A percentile compares a stretch with the other conserved stretches of the same genome.
Evolutionary conservation across 352 stramenopile genomes (phyloP).

Genomic region (Hyaloperonospora arabidopsidis): DNA sequence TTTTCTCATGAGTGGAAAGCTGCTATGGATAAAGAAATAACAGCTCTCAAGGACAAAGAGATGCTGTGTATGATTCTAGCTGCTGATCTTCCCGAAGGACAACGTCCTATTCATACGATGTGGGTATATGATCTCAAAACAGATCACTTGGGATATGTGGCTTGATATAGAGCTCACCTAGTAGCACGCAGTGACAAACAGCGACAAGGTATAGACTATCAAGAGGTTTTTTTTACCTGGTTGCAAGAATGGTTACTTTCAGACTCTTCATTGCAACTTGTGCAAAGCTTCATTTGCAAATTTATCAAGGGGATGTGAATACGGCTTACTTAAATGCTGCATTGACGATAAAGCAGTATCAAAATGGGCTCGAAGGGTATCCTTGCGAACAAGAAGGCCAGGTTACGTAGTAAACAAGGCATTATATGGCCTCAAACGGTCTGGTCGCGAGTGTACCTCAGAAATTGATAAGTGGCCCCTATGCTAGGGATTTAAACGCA

Average conservation of each 20-base stretch:
- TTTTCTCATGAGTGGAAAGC: neutral
- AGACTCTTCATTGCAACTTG: slow-evolving; percentile 2
- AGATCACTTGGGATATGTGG: slow-evolving; percentile 7
- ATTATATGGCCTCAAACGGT: neutral
- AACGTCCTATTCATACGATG: slow-evolving; percentile 1
- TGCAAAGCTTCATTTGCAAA: neutral
- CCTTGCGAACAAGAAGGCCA: neutral
- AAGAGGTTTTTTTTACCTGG: slow-evolving; percentile 1
- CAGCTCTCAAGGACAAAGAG: neutral
- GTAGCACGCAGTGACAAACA: slow-evolving; percentile 11
- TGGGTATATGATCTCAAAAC: slow-evolving; percentile 12
- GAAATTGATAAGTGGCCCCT: no score
- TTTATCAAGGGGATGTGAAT: slow-evolving; percentile 5
- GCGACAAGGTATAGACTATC: slow-evolving; percentile 3
- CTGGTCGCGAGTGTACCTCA: neutral
- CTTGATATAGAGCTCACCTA: slow-evolving; percentile 5
- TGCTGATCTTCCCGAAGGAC: neutral
- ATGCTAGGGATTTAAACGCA: no score
- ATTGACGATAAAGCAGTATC: neutral
- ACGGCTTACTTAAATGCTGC: slow-evolving; percentile 1
- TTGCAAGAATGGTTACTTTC: slow-evolving; percentile 9
- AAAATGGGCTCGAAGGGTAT: neutral
- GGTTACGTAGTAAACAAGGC: neutral
- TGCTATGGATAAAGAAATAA: neutral
- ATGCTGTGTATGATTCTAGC: neutral